Conservation (phyloP, 2,329 filamentous ascomycete species). For the Xylariomycetidae sp. region DNA sequence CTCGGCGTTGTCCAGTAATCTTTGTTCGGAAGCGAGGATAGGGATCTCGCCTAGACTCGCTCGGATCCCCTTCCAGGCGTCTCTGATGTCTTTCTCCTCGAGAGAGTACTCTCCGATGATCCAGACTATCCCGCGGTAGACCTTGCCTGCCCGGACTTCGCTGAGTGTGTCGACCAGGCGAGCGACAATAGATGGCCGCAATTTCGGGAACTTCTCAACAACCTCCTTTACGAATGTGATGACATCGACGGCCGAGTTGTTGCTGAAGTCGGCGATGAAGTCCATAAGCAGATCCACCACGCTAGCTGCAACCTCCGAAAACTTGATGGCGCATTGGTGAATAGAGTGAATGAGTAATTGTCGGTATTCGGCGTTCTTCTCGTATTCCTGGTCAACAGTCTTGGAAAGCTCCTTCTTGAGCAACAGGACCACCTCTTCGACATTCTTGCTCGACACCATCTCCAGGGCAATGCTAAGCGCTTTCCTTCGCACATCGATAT, state of each 20-base stretch:
- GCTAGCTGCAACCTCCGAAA: slow-evolving; percentile 94
- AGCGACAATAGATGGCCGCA: slow-evolving; percentile 81
- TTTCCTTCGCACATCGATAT: slow-evolving; percentile 93
- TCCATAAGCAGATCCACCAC: slow-evolving; percentile 98
- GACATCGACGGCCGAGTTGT: slow-evolving; percentile 91
- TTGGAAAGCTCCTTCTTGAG: slow-evolving; percentile 97
- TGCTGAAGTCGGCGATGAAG: slow-evolving; percentile 98
- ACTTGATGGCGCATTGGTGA: slow-evolving; percentile 97
- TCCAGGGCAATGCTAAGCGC: slow-evolving; percentile 86
- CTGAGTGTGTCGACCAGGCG: slow-evolving; percentile 84
- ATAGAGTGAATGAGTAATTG: slow-evolving; percentile 95
- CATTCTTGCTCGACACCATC: slow-evolving; percentile 98
- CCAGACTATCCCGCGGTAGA: slow-evolving; percentile 95
- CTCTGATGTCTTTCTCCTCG: slow-evolving; percentile 88
- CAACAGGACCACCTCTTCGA: slow-evolving; percentile 92
- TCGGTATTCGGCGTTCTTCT: slow-evolving; percentile 95
- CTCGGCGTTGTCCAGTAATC: slow-evolving; percentile 81
- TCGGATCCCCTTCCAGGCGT: slow-evolving; percentile 94
- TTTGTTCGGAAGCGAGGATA: slow-evolving; percentile 90
- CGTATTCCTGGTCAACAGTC: slow-evolving; percentile 97
- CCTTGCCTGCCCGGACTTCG: slow-evolving; percentile 94
- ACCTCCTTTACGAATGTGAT: slow-evolving; percentile 99
- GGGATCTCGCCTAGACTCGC: slow-evolving; percentile 94
- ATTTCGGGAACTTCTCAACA: slow-evolving; percentile 91
- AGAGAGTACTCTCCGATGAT: slow-evolving; percentile 96